Conservation (phyloP, 2,329 filamentous ascomycete genomes). For the Cordyceps cicadae region DNA sequence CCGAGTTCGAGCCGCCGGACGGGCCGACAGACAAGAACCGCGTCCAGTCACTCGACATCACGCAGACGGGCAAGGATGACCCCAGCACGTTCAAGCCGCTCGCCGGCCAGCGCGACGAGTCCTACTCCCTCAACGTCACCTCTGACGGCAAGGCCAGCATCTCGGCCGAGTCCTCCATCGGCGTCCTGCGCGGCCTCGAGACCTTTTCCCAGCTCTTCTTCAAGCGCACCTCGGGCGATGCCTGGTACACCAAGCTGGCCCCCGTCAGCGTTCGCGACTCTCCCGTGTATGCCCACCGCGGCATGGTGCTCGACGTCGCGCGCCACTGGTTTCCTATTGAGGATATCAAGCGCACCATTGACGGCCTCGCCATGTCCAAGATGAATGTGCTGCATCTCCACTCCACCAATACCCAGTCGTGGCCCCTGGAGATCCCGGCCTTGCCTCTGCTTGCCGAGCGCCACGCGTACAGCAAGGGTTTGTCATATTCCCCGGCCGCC, state of each 20-base stretch:
- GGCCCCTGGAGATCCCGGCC: conserved; percentile 72
- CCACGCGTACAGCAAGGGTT: conserved; percentile 61
- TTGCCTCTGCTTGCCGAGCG: conserved; percentile 53
- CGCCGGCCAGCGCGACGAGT: conserved; percentile 62
- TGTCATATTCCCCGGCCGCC: conserved; percentile 60
- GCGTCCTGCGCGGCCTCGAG: conserved; percentile 64
- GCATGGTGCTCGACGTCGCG: conserved; percentile 64
- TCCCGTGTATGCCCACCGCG: conserved; percentile 52
- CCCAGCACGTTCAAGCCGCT: conserved; percentile 50
- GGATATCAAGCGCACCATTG: conserved; percentile 66
- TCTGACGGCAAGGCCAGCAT: conserved; percentile 53
- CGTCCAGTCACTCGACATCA: conserved; percentile 54
- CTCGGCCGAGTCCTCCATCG: conserved; percentile 56
- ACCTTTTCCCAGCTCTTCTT: conserved; percentile 77
- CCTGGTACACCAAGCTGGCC: conserved; percentile 60
- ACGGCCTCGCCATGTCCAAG: conserved; percentile 71
- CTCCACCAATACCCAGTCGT: conserved; percentile 75
- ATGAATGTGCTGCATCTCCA: conserved; percentile 77
- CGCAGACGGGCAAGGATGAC: conserved; percentile 47
- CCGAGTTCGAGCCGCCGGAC: conserved; percentile 52
- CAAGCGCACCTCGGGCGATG: conserved; percentile 44
- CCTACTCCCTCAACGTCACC: conserved; percentile 59
- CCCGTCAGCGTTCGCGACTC: conserved; percentile 63
- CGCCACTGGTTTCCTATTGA: conserved; percentile 61
- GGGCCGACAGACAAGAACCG: conserved; percentile 33